Conservation (phyloP, 1,284 basidiomycete species). For the Malassezia pachydermatis region DNA sequence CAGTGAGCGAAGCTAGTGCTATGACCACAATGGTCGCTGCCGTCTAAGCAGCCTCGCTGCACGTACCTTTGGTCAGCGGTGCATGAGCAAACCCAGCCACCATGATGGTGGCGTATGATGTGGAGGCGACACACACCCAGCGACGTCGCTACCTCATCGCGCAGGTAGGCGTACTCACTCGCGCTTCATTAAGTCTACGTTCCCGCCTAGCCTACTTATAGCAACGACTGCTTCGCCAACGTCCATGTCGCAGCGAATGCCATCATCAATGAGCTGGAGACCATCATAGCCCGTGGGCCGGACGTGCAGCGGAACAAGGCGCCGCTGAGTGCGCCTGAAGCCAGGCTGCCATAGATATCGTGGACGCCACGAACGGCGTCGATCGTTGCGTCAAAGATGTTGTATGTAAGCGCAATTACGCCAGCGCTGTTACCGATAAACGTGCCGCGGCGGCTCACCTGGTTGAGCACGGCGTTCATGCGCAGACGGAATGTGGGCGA, state of each 20-base stretch:
- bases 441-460: conserved; percentile 86
- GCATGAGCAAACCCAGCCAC: conserved; percentile 16
- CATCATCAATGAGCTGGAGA: conserved; percentile 78
- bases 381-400: conserved; percentile 85
- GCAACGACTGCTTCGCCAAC: conserved; percentile 59
- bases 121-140: too few species aligned
- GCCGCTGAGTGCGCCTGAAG: conserved; percentile 80
- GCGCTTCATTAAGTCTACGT: too few species aligned
- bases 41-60: background rate
- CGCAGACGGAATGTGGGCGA: conserved; percentile 60
- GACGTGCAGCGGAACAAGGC: conserved; percentile 89
- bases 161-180: too few species aligned
- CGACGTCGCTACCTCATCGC: too few species aligned
- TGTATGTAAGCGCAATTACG: conserved; percentile 90
- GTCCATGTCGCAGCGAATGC: conserved; percentile 81
- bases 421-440: conserved; percentile 98
- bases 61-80: conserved; percentile 12
- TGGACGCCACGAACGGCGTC: conserved; percentile 81
- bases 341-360: conserved; percentile 80
- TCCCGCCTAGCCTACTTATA: conserved; percentile 6
- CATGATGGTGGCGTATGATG: background rate
- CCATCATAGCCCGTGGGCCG: conserved; percentile 75
- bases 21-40: conserved; percentile 4
- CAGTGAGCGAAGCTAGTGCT: background rate
- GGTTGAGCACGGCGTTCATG: conserved; percentile 93